Base-by-base conservation (phyloP, 2,329 filamentous ascomycete species). In the Neonectria faginata region DNA sequence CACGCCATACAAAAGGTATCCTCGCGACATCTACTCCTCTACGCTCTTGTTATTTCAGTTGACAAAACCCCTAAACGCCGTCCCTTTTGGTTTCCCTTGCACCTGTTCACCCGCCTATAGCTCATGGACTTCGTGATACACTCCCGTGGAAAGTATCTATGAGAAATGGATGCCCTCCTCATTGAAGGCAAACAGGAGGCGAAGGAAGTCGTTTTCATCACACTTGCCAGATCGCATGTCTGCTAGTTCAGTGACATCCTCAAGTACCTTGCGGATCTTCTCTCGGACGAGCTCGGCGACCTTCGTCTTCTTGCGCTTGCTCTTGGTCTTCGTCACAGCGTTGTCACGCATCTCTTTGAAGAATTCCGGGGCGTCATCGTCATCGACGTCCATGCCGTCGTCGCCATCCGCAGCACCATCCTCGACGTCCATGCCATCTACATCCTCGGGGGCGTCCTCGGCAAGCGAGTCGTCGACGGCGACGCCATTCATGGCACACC, bases 161-260 rank as follows among this genome's bases (percentile, higher is more conserved):
- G 88, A 91, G 78, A 98, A 98, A 81, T 97, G 95, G 64, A 98
- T 95, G 29, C 93, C 93, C 77, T 97, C 93, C 70, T 93, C 88
- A 77, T 97, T 97, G 79, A 97, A 97, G 2, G 92, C 91, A 70
- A 84, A 86, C 42, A 97, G 80, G 69, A 97, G 79, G 71, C 90
- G 90, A 76, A 99, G 80, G 76, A 97, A 98, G 74, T 97, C 94
- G 57, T 92, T 94, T 81, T 98, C 93, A 75, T 97, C 94, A 75
- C 94, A 97, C 83, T 96, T 90, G 66, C 93, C 87, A 11, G 94
- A 88, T 69, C 95, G 85, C 81, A 92, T 93, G 65, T 97, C 93
- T 3, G 90, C 91, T 58, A 98, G 83, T 52, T 89, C 87, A 0
- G 94, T 97, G 61, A 91, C 89, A 68, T 91, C 88, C 75, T 95